A percentile compares a stretch with the other conserved stretches of the same genome.
Evolutionary conservation across 805 yeast species (phyloP).

Genomic region (Candida ascalaphidarum): DNA sequence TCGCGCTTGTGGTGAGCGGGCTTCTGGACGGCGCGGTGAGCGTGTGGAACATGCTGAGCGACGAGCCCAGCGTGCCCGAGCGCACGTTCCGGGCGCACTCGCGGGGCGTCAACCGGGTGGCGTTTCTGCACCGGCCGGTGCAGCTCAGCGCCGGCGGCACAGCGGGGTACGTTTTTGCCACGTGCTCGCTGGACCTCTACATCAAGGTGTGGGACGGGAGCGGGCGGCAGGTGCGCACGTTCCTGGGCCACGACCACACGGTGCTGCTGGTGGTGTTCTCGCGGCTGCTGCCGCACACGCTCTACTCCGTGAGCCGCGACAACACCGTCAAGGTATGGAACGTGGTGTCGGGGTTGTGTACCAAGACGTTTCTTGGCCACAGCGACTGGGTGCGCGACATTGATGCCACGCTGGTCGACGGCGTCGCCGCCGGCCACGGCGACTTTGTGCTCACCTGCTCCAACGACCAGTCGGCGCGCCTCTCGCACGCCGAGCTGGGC

Average conservation of each 20-base stretch:
- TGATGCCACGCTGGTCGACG: constrained; percentile 26
- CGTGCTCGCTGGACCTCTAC: constrained; percentile 44
- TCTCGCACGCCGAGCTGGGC: constrained; percentile 60
- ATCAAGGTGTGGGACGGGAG: constrained; percentile 67
- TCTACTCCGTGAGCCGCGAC: constrained; percentile 62
- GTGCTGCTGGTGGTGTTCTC: constrained; percentile 58
- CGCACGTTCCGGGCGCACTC: constrained; percentile 68
- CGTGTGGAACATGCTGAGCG: constrained; percentile 55
- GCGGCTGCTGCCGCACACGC: constrained; percentile 31
- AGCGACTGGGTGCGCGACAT: constrained; percentile 81
- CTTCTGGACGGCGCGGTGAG: constrained; percentile 65
- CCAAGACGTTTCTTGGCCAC: constrained; percentile 65
- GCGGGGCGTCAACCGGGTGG: constrained; percentile 50
- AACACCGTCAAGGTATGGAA: constrained; percentile 59
- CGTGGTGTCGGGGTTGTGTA: constrained; percentile 55
- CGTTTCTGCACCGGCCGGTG: constrained; percentile 39
- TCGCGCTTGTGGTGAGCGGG: constrained; percentile 57
- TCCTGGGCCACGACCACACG: constrained; percentile 84
- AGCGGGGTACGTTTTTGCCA: constrained; percentile 29
- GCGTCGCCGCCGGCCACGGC: constrained; percentile 20
- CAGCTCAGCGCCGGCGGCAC: constrained; percentile 22
- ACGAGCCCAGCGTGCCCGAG: constrained; percentile 53
- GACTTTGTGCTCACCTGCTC: constrained; percentile 66
- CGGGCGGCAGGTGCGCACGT: constrained; percentile 47
- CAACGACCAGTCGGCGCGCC: constrained; percentile 65